These are phyloP conservation scores for Zygosaccharomyces bailii DNA, from an alignment of 805 yeast species.

Conservation along the genomic window DNA sequence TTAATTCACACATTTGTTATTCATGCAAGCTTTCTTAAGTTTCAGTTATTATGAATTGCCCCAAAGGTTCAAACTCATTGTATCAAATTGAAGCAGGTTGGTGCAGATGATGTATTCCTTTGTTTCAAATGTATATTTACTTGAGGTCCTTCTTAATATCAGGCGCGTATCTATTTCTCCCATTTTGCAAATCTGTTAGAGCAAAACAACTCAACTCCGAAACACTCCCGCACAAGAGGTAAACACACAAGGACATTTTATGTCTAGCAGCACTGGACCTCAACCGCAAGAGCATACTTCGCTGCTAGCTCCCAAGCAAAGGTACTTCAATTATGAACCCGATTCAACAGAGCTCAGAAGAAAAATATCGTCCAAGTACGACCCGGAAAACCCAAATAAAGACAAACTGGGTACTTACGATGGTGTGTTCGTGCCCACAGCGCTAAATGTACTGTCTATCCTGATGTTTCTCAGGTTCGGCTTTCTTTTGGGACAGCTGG, in stretches of 20 bases:
- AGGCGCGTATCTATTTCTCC: neutral
- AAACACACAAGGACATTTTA: slow-evolving; percentile 1
- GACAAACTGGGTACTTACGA: slow-evolving; percentile 72
- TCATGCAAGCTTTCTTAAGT: neutral
- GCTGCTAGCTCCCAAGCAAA: slow-evolving; percentile 27
- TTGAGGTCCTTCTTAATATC: neutral
- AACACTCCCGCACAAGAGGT: neutral
- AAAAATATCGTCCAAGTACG: slow-evolving; percentile 31
- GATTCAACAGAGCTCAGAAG: slow-evolving; percentile 22
- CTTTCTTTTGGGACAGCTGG: slow-evolving; percentile 92
- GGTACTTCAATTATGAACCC: slow-evolving; percentile 32
- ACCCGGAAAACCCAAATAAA: slow-evolving; percentile 33
- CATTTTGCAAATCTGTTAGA: neutral
- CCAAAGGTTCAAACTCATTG: too few species aligned
- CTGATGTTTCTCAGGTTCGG: slow-evolving; percentile 95
- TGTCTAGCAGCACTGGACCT: slow-evolving; percentile 3
- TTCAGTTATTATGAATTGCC: too few species aligned
- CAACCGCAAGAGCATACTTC: slow-evolving; percentile 20
- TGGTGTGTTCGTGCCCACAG: slow-evolving; percentile 93
- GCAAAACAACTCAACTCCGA: neutral
- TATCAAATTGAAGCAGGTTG: too few species aligned
- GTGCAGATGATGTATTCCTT: too few species aligned
- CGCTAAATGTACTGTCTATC: slow-evolving; percentile 87
- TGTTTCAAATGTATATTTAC: neutral
- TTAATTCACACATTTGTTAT: neutral